A percentile compares a stretch with the other conserved stretches of the same genome.
Evolutionary conservation across 73 alveolate genomes (phyloP).

Genomic region (Tetrahymena elliotti): DNA sequence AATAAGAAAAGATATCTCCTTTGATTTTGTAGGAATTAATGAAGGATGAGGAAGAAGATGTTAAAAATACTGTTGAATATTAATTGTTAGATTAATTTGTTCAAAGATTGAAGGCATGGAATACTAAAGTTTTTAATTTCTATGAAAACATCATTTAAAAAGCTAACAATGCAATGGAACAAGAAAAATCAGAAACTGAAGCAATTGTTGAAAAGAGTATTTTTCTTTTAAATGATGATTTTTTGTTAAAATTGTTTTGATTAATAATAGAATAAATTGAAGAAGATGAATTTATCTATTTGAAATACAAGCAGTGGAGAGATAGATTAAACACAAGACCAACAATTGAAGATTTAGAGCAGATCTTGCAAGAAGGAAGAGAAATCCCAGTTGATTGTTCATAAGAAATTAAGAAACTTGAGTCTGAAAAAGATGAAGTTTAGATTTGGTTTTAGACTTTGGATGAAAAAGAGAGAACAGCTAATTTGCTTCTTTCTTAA

Average conservation of each 20-base stretch:
- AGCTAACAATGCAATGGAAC: not conserved
- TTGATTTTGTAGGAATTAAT: not conserved
- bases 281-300: not conserved
- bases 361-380: not conserved
- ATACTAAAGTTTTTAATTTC: not conserved
- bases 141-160: not conserved
- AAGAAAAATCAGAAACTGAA: not conserved
- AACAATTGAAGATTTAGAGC: not conserved
- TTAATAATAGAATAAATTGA: not conserved
- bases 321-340: not conserved
- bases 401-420: not conserved
- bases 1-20: not conserved
- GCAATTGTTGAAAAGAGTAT: not conserved
- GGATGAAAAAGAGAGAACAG: not conserved
- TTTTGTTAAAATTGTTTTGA: not conserved
- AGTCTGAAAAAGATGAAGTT: not conserved
- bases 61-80: not conserved
- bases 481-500: not conserved
- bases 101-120: not conserved
- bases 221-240: no score
- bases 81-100: not conserved
- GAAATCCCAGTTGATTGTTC: not conserved
- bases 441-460: not conserved
- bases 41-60: not conserved
- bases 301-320: not conserved